Evolutionary conservation across 805 yeast species (phyloP).

Genomic region (Diddensiella santjacobensis): DNA sequence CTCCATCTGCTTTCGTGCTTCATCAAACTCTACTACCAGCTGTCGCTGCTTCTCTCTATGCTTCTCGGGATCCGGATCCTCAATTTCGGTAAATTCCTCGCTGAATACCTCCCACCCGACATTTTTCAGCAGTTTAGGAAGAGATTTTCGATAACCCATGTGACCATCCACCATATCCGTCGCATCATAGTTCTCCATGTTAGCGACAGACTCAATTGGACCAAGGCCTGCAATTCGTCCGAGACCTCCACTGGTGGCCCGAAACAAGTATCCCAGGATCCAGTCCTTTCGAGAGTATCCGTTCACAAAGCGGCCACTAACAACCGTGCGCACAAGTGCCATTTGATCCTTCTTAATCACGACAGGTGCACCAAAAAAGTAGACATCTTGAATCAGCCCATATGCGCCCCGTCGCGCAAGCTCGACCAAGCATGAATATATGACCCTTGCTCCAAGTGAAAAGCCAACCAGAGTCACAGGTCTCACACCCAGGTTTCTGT

Average conservation of each 20-base stretch:
- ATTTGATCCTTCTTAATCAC: constrained; percentile 76
- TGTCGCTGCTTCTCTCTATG: constrained; percentile 73
- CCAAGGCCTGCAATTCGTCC: constrained; percentile 89
- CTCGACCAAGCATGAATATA: constrained; percentile 84
- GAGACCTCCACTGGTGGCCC: constrained; percentile 94
- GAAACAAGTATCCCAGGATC: constrained; percentile 89
- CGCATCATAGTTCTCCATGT: constrained; percentile 81
- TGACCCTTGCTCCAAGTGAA: constrained; percentile 87
- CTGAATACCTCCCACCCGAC: constrained; percentile 77
- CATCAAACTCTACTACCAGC: constrained; percentile 79
- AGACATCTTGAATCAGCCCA: constrained; percentile 87
- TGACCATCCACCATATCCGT: constrained; percentile 89
- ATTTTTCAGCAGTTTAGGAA: constrained; percentile 71
- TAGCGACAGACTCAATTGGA: constrained; percentile 51
- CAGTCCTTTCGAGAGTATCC: constrained; percentile 92
- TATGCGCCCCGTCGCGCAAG: constrained; percentile 79
- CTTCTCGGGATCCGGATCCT: constrained; percentile 90
- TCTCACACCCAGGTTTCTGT: constrained; percentile 84
- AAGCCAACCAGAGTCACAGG: constrained; percentile 93
- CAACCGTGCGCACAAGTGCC: constrained; percentile 74
- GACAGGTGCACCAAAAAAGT: constrained; percentile 82
- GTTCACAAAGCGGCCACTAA: constrained; percentile 83
- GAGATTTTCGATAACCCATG: constrained; percentile 93
- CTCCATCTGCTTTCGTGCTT: constrained; percentile 64
- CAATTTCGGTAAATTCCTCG: constrained; percentile 93